phyloP scores from a whole-genome alignment of 257 asterid species.

The Ballota nigra region DNA sequence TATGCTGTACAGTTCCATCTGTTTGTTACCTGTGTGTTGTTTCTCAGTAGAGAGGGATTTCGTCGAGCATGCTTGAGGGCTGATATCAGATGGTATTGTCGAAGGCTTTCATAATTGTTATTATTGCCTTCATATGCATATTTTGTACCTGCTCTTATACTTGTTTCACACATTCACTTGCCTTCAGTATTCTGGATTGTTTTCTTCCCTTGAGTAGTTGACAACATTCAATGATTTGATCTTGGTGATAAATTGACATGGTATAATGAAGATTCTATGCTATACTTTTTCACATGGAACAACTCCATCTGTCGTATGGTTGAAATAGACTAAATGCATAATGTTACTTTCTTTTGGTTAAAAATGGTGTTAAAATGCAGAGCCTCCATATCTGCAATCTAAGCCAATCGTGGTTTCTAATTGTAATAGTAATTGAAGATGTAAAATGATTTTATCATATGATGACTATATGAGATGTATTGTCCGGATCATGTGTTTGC shows the following conservation, averaged over 20 bases:
- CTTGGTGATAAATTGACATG: neutral
- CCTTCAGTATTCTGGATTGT: neutral
- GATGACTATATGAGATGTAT: neutral
- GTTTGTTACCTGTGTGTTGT: conserved; percentile 82
- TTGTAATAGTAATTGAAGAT: neutral
- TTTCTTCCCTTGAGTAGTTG: neutral
- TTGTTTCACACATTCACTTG: conserved; percentile 1
- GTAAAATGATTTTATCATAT: neutral
- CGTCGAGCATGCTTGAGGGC: conserved; percentile 91
- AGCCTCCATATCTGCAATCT: neutral
- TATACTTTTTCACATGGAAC: neutral
- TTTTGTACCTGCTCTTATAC: neutral
- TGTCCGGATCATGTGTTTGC: neutral
- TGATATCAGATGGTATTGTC: conserved; percentile 64
- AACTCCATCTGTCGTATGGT: conserved; percentile 4
- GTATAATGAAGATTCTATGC: neutral
- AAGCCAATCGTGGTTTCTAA: neutral
- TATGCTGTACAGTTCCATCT: conserved; percentile 92
- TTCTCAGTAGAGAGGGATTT: conserved; percentile 90
- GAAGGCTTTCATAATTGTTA: conserved; percentile 15
- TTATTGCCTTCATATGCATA: conserved; percentile 19
- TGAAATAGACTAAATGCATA: neutral
- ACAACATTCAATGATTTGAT: neutral
- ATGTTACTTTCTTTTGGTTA: neutral
- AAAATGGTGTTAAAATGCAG: neutral